Evolutionary conservation across 495 filamentous ascomycete genomes (phyloP).

Genomic region (Hyaloscypha hepaticicola): DNA sequence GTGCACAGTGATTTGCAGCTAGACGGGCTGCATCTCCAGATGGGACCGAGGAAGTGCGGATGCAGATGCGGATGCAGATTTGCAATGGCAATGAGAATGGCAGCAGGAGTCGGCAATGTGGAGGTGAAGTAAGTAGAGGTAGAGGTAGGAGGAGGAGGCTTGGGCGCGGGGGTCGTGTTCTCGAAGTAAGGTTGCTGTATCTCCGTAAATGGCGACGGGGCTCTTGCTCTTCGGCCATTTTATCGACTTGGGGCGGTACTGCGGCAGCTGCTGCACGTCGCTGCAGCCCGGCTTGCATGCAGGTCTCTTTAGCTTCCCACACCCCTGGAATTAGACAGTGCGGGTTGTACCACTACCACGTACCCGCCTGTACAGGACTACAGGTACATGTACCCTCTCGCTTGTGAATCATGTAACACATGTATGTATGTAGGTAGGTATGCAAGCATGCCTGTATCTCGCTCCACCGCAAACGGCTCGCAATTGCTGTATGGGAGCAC

Average conservation of each 20-base stretch:
- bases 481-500: not conserved
- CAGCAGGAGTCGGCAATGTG: no score
- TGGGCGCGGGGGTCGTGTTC: not conserved
- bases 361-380: not conserved
- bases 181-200: no score
- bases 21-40: not conserved
- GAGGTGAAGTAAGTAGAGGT: no score
- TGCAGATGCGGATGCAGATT: not conserved
- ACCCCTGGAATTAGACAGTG: not conserved
- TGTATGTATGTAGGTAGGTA: no score
- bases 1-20: not conserved
- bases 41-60: not conserved
- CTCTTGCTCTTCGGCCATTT: not conserved
- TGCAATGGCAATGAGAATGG: not conserved
- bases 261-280: not conserved
- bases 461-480: not conserved
- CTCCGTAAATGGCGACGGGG: no score
- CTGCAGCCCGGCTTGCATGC: not conserved
- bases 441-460: conserved; percentile 1
- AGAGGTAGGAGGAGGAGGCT: not conserved
- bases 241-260: not conserved
- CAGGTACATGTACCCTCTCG: not conserved
- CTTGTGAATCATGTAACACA: no score
- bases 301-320: not conserved
- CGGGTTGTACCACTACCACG: not conserved